Percentiles rank a stretch among this genome's conserved stretches.
These are phyloP conservation scores for Paecilomyces dactylethromorphus DNA, from an alignment of 2,329 filamentous ascomycete genomes.

Conservation along the genomic window DNA sequence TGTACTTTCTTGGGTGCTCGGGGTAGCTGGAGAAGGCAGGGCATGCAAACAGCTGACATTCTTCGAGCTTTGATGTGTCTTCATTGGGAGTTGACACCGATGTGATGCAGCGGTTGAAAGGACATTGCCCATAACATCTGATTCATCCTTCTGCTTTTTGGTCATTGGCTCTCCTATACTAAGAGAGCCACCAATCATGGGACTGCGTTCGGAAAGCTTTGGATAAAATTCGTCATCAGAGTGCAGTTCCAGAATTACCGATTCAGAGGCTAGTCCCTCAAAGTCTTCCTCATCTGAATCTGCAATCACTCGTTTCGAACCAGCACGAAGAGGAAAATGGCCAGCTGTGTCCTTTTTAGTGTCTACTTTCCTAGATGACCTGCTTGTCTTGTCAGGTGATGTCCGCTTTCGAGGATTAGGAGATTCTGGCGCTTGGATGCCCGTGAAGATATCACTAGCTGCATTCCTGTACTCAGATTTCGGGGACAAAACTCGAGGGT, in stretches of 20 bases:
- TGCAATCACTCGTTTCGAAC: conserved; percentile 17
- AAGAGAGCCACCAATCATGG: not conserved
- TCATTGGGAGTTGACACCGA: not conserved
- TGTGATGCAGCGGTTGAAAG: not conserved
- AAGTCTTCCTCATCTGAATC: conserved; percentile 26
- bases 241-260: conserved; percentile 15
- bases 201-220: conserved; percentile 14
- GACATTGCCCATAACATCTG: not conserved
- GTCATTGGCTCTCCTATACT: not conserved
- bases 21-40: conserved; percentile 7
- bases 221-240: conserved; percentile 22
- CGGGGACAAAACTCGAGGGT: conserved; percentile 18
- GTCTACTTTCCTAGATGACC: conserved; percentile 3
- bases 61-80: not conserved
- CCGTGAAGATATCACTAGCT: not conserved
- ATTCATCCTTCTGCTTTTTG: not conserved
- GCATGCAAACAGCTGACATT: conserved; percentile 4
- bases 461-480: not conserved
- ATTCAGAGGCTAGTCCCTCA: conserved; percentile 15
- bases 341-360: conserved; percentile 1
- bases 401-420: not conserved
- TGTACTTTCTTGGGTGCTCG: conserved; percentile 11
- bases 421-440: not conserved
- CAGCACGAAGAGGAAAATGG: not conserved
- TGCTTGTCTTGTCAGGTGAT: not conserved